Evolutionary conservation across 345 rosid genomes (phyloP), one percentile per base, ranked within the genome.

Genomic region (Citrus cavaleriei): DNA sequence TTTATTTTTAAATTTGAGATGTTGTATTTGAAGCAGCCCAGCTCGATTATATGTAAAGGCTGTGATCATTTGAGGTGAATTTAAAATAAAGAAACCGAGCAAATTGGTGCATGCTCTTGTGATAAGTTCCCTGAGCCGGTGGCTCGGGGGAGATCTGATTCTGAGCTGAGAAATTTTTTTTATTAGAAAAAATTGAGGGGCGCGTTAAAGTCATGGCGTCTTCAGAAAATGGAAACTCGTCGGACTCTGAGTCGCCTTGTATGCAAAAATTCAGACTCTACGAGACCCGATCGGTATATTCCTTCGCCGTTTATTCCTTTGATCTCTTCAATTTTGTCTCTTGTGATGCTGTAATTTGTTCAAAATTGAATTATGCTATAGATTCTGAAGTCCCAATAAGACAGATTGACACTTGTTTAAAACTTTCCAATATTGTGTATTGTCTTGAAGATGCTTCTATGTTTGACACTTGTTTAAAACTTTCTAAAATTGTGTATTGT

Each of bases 1-100:
- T 10, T 22, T 21, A 4, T 25, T 14, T 42, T 4, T 25, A 3
- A 6, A 3, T 8, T 27, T 69, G 80, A 83, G 70, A 92, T 92
- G 96, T 67, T 92, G 84, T 90, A 90, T 86, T 80, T 90, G 93
- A 92, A 92, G 89, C 96, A 89, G 81, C 93, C 92, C n/a, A 88
- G 81, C 87, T 90, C 88, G 70, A 86, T 88, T 84, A 14, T 85
- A 72, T 85, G 85, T 78, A 86, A 83, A 77, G 79, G 87, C 35
- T 79, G 87, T 61, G 84, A 70, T 77, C 72, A 60, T 78, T 71
- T 49, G 78, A 27, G 69, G 57, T 60, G 34, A 73, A 62, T 28
- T 42, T 59, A n/a, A 22, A 21, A 18, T 24, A 30, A 40, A 35
- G 40, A 40, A 22, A 35, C 55, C 13, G 22, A 54, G 72, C 32